Percentiles rank a stretch among this genome's conserved stretches.
Conservation (phyloP, 73 alveolate genomes). For the Paramecium bursaria region DNA sequence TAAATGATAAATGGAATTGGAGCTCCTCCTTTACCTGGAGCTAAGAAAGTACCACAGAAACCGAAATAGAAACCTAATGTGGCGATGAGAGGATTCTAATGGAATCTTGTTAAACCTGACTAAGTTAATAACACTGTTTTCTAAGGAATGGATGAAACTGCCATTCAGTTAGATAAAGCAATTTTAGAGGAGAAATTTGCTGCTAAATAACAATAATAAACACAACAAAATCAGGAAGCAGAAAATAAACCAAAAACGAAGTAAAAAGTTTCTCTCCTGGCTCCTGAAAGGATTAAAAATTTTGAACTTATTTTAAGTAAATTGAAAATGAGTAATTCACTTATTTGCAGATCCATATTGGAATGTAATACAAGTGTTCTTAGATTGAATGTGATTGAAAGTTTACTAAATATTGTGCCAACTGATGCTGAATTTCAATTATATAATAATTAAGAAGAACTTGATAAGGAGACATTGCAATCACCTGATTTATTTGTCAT, state of each 20-base stretch:
- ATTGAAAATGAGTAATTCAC: slow-evolving; percentile 73
- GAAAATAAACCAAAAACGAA: slow-evolving; percentile 69
- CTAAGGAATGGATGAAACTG: slow-evolving; percentile 78
- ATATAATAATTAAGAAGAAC: slow-evolving; percentile 71
- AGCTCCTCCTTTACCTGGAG: slow-evolving; percentile 70
- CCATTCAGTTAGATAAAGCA: slow-evolving; percentile 71
- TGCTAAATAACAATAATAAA: slow-evolving; percentile 61
- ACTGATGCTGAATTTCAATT: slow-evolving; percentile 65
- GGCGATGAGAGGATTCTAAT: slow-evolving; percentile 76
- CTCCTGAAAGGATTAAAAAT: slow-evolving; percentile 72
- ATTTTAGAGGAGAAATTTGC: slow-evolving; percentile 71
- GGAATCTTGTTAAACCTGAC: slow-evolving; percentile 76
- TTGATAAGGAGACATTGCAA: slow-evolving; percentile 71
- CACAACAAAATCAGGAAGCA: slow-evolving; percentile 23
- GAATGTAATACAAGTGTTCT: slow-evolving; percentile 70
- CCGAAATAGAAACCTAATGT: slow-evolving; percentile 75
- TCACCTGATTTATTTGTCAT: slow-evolving; percentile 76
- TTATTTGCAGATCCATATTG: slow-evolving; percentile 74
- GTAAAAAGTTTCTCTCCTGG: slow-evolving; percentile 67
- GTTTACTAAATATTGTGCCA: slow-evolving; percentile 75
- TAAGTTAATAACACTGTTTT: slow-evolving; percentile 74
- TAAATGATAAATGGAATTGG: no score
- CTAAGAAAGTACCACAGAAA: slow-evolving; percentile 53
- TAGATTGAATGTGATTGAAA: slow-evolving; percentile 69
- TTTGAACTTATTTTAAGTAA: slow-evolving; percentile 75